Base-by-base conservation (phyloP, 306 rosid species). In the Ochetophila trinervis region DNA sequence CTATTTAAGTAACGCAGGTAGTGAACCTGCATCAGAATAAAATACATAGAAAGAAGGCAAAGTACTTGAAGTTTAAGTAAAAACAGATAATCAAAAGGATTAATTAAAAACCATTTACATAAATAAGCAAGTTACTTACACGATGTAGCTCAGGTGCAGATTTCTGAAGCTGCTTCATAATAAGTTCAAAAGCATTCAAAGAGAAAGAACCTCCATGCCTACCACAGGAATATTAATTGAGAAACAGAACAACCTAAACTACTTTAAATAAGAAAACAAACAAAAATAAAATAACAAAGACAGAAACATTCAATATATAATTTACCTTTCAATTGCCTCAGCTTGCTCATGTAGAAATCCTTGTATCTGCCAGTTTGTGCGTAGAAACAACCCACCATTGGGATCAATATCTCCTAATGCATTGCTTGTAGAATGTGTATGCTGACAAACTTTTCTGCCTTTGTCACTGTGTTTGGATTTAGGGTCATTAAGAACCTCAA, bases 71-170 rank as follows among this genome's bases (percentile, higher is more conserved):
- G 42, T 36, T 36, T 20, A 50, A 21, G 60, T 36, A 59, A 27
- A 53, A 69, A 53, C 18, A 32, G 42, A 56, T 32, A 44, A 69
- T 19, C 13, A 18, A 67, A 57, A 17, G 14, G 11, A 57, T 5
- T 30, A 22, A 24, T 2, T 20, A 44, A 18, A 62, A 22, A 24
- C 21, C 7, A 62, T 49, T 40, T 37, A 32, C 30, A 50, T 62
- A 49, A 50, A 45, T 40, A 40, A 40, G 60, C 34, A 50, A 53
- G 57, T 63, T 60, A 74, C 85, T 80, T 72, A 87, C 95, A 44
- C 95, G 91, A 79, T 93, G 98, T 18, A 93, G 89, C 80, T 93
- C 95, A 8, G 97, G 98, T 22, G 98, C 98, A 77, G 86, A 78
- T 69, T 82, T 93, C 40, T 87, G 95, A 74, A 93, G 91, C 78